These are phyloP conservation scores for Umbelopsis isabellina DNA, from an alignment of 192 early-diverging fungal species.

Conservation along the genomic window DNA sequence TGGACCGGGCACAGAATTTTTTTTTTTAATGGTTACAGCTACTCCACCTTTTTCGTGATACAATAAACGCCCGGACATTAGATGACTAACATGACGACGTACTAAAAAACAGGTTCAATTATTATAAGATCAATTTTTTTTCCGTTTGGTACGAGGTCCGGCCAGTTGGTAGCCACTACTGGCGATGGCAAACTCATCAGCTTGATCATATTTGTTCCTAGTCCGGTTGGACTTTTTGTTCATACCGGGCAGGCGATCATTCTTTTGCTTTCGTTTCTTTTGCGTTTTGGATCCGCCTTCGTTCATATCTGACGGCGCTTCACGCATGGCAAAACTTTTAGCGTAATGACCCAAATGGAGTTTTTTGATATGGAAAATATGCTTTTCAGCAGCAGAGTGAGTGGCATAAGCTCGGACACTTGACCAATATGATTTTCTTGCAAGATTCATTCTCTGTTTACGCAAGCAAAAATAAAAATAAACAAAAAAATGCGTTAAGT, in stretches of 20 bases:
- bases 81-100: too few relatives aligned
- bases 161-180: slow-evolving; percentile 13
- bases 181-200: slow-evolving; percentile 43
- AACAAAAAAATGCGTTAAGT: slow-evolving; percentile 19
- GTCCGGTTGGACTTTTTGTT: slow-evolving; percentile 22
- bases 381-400: slow-evolving; percentile 78
- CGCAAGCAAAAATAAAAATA: slow-evolving; percentile 27
- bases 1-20: too few relatives aligned
- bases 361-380: slow-evolving; percentile 94
- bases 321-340: slow-evolving; percentile 94
- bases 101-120: not conserved
- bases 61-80: too few relatives aligned
- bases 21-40: too few relatives aligned
- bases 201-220: slow-evolving; percentile 38
- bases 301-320: slow-evolving; percentile 77
- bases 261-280: slow-evolving; percentile 40
- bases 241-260: slow-evolving; percentile 39
- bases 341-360: slow-evolving; percentile 97
- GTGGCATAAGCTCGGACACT: slow-evolving; percentile 94
- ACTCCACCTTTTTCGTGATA: too few relatives aligned
- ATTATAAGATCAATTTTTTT: slow-evolving; percentile 18
- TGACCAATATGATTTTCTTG: slow-evolving; percentile 84
- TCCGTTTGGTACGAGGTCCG: slow-evolving; percentile 41
- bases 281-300: slow-evolving; percentile 47
- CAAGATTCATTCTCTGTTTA: slow-evolving; percentile 57